Conservation (phyloP, 2,329 filamentous ascomycete species). For the Fusarium cyanostomum region DNA sequence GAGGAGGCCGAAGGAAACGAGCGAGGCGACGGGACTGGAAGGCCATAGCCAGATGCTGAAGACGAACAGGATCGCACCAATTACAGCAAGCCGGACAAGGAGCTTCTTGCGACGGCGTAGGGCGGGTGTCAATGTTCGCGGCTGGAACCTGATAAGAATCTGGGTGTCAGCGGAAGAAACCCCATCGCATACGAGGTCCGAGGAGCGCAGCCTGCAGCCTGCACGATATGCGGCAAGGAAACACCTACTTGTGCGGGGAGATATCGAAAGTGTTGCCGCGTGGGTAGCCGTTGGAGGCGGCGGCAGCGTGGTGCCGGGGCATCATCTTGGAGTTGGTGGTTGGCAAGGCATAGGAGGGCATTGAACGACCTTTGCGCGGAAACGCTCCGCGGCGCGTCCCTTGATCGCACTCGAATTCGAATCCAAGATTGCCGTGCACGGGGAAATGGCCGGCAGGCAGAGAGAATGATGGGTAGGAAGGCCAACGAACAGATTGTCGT, state of each 20-base stretch:
- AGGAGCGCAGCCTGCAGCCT: background rate
- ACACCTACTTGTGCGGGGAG: slow-evolving; percentile 82
- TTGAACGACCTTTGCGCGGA: slow-evolving; percentile 35
- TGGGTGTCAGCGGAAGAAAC: slow-evolving; percentile 21
- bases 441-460: background rate
- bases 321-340: slow-evolving; percentile 70
- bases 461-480: background rate
- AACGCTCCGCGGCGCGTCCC: slow-evolving; percentile 32
- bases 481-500: slow-evolving; percentile 10
- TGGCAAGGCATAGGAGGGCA: slow-evolving; percentile 46
- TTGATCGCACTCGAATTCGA: slow-evolving; percentile 9
- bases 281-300: slow-evolving; percentile 86
- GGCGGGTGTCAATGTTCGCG: slow-evolving; percentile 77
- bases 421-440: background rate
- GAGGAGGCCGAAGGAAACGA: slow-evolving; percentile 75
- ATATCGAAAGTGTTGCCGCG: slow-evolving; percentile 83
- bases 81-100: slow-evolving; percentile 71
- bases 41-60: slow-evolving; percentile 82
- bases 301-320: slow-evolving; percentile 80
- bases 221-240: background rate
- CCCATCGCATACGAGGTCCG: background rate
- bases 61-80: slow-evolving; percentile 67
- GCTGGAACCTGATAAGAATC: slow-evolving; percentile 70
- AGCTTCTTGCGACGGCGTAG: slow-evolving; percentile 78
- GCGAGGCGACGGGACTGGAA: slow-evolving; percentile 67